Conservation (phyloP, 768 basidiomycete genomes). For the Serendipita sp. region DNA sequence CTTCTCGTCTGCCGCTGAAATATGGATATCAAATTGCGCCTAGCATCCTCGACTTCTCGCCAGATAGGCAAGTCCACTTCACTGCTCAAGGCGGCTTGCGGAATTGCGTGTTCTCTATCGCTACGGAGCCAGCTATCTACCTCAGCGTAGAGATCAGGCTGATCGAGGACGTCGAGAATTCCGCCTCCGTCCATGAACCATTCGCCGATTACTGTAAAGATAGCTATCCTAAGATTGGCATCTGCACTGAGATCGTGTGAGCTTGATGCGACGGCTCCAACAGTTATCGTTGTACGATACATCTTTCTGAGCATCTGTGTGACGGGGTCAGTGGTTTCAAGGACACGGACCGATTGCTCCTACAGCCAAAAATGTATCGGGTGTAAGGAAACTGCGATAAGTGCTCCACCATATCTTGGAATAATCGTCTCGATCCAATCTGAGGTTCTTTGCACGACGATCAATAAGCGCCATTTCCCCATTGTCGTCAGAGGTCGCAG, state of each 20-base stretch:
- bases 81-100: conserved; percentile 25
- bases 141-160: conserved; percentile 41
- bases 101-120: conserved; percentile 29
- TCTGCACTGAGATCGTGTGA: conserved; percentile 5
- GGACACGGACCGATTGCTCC: conserved; percentile 9
- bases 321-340: background rate
- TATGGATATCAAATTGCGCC: conserved; percentile 31
- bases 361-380: conserved; percentile 74
- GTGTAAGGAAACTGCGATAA: conserved; percentile 68
- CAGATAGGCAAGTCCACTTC: background rate
- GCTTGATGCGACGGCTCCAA: background rate
- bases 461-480: conserved; percentile 68
- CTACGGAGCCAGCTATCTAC: conserved; percentile 37
- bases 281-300: conserved; percentile 24
- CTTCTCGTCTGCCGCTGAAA: conserved; percentile 23
- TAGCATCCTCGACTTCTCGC: conserved; percentile 22
- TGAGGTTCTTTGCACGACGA: conserved; percentile 52
- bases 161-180: conserved; percentile 63
- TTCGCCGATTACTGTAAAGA: conserved; percentile 29
- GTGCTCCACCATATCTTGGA: conserved; percentile 67
- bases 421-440: conserved; percentile 59
- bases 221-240: conserved; percentile 9
- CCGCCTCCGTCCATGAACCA: conserved; percentile 64
- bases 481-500: conserved; percentile 72
- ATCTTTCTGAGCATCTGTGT: conserved; percentile 58